Conservation (phyloP, 2,329 filamentous ascomycete genomes). For the Zymoseptoria tritici region DNA sequence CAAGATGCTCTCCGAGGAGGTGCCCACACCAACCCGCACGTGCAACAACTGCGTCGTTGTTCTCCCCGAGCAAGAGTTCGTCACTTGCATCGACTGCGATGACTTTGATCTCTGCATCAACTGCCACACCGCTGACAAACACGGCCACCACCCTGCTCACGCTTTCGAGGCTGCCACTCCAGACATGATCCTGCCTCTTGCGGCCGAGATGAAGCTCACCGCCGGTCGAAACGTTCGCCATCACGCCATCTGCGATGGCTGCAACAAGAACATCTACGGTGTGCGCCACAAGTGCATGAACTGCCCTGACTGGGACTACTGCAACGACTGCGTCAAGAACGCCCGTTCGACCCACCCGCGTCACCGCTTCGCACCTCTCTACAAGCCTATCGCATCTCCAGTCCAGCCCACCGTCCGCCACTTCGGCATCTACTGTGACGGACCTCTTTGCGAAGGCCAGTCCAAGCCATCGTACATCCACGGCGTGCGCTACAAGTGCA, state of each 20-base stretch:
- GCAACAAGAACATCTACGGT: slow-evolving; percentile 78
- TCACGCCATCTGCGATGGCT: slow-evolving; percentile 88
- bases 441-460: slow-evolving; percentile 68
- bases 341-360: slow-evolving; percentile 64
- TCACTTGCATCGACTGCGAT: slow-evolving; percentile 76
- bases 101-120: slow-evolving; percentile 87
- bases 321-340: slow-evolving; percentile 63
- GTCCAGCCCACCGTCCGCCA: slow-evolving; percentile 50
- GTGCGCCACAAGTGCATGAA: slow-evolving; percentile 93
- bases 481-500: slow-evolving; percentile 92
- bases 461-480: slow-evolving; percentile 56
- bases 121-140: slow-evolving; percentile 68
- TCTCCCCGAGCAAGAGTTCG: slow-evolving; percentile 67
- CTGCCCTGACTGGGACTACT: slow-evolving; percentile 98
- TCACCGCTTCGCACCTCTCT: slow-evolving; percentile 85
- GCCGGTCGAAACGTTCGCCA: slow-evolving; percentile 77
- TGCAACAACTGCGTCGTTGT: slow-evolving; percentile 62
- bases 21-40: slow-evolving; percentile 50
- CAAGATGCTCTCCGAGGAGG: slow-evolving; percentile 32
- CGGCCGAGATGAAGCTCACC: slow-evolving; percentile 61
- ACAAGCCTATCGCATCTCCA: slow-evolving; percentile 56
- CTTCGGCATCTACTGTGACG: slow-evolving; percentile 87
- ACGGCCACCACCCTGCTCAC: slow-evolving; percentile 89
- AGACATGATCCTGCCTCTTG: slow-evolving; percentile 52
- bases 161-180: slow-evolving; percentile 63